A percentile compares a stretch with the other conserved stretches of the same genome.
These are phyloP conservation scores for Geoglossum cookeanum DNA, from an alignment of 2,329 filamentous ascomycete species.

Conservation along the genomic window DNA sequence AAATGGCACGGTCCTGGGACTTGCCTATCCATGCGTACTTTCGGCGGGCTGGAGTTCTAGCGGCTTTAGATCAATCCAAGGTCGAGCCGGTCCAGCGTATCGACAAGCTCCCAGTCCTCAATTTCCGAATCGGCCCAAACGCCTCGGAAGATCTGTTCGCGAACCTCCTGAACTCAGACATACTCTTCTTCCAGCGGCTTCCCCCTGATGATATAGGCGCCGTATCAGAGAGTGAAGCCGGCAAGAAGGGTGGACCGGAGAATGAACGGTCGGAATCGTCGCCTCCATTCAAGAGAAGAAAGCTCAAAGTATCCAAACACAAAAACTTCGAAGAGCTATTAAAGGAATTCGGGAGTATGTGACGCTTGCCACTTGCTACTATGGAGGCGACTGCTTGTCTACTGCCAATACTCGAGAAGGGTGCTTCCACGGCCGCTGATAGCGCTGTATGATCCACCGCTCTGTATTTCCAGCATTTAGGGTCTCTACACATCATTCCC, in stretches of 20 bases:
- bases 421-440: background rate
- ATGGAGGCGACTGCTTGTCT: background rate
- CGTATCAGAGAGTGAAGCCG: background rate
- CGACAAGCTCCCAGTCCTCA: background rate
- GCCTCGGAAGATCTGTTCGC: background rate
- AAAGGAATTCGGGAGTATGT: constrained; percentile 1
- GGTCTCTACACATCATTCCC: too few species aligned
- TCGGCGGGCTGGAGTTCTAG: background rate
- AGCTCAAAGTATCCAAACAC: background rate
- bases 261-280: background rate
- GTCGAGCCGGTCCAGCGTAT: background rate
- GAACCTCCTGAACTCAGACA: background rate
- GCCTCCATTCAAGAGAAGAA: background rate
- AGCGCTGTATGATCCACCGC: too few species aligned
- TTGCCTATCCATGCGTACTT: background rate
- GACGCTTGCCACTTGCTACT: background rate
- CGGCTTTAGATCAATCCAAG: background rate
- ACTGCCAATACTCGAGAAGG: background rate
- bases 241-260: background rate
- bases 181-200: constrained; percentile 1
- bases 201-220: background rate
- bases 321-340: constrained; percentile 1
- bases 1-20: background rate
- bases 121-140: background rate
- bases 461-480: too few species aligned